A percentile compares a stretch with the other conserved stretches of the same genome.
Conservation (phyloP, 805 yeast species). For the Starmera caribaea region DNA sequence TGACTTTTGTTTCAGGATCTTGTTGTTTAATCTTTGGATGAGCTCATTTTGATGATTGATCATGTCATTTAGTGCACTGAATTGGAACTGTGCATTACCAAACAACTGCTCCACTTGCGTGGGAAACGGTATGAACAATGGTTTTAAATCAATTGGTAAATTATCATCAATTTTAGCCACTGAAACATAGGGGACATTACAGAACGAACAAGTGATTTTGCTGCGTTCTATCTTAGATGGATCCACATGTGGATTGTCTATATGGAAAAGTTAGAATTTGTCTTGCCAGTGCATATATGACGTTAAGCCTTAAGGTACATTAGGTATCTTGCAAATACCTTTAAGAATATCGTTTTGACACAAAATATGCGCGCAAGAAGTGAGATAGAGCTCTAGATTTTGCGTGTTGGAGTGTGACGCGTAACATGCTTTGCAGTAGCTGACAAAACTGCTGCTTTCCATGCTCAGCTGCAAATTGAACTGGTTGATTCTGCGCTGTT, state of each 20-base stretch:
- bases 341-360: constrained; percentile 22
- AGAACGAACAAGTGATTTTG: constrained; percentile 8
- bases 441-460: no score
- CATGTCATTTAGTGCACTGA: constrained; percentile 11
- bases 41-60: constrained; percentile 8
- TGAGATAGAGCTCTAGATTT: constrained; percentile 19
- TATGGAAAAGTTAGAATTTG: background rate
- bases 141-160: constrained; percentile 13
- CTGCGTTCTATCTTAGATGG: constrained; percentile 2
- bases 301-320: no score
- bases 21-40: constrained; percentile 8
- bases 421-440: constrained; percentile 24
- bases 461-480: no score
- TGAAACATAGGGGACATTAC: constrained; percentile 10
- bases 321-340: constrained; percentile 4
- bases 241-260: background rate
- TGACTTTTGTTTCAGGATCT: constrained; percentile 14
- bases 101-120: constrained; percentile 15
- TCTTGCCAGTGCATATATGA: no score
- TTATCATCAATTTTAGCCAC: constrained; percentile 8
- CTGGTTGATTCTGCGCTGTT: no score
- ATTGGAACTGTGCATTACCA: constrained; percentile 16
- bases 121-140: constrained; percentile 15
- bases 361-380: constrained; percentile 29
- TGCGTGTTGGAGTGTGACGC: constrained; percentile 6